Percentiles rank a stretch among this genome's conserved stretches.
These are phyloP conservation scores for Pseudoneurospora amorphoporcata DNA, from an alignment of 495 filamentous ascomycete species.

Conservation along the genomic window DNA sequence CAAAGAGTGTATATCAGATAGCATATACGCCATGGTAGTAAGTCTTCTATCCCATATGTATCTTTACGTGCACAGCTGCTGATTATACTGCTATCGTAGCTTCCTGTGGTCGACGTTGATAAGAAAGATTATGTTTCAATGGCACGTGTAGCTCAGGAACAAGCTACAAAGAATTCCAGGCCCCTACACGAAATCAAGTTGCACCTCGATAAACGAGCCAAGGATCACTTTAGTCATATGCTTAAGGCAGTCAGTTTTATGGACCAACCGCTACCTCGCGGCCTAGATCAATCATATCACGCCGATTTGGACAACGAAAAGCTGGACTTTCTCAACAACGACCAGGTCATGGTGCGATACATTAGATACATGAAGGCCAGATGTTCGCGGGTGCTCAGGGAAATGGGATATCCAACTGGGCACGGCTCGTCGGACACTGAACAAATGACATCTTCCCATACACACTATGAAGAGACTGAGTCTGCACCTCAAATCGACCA, in stretches of 20 bases:
- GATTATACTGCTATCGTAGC: not conserved
- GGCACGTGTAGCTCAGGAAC: not conserved
- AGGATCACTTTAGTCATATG: not conserved
- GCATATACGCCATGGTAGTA: not conserved
- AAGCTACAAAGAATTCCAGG: not conserved
- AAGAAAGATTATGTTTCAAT: not conserved
- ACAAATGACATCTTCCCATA: not conserved
- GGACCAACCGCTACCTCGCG: constrained; percentile 1
- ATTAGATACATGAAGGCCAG: not conserved
- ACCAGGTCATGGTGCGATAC: constrained; percentile 5
- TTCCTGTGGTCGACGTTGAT: constrained; percentile 3
- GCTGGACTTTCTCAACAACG: not conserved
- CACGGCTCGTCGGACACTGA: not conserved
- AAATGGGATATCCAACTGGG: not conserved
- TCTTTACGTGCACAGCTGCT: not conserved
- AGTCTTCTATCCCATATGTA: not conserved
- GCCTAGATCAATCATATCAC: constrained; percentile 6
- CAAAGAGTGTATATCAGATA: not conserved
- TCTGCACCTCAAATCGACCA: not conserved
- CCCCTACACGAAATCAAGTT: not conserved
- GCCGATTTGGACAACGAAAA: not conserved
- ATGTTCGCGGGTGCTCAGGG: not conserved
- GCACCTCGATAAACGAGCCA: not conserved
- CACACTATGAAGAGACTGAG: not conserved
- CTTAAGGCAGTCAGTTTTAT: not conserved